phyloP scores from a whole-genome alignment of 371 early-diverging fungal genomes.

The Mucor irregularis region DNA sequence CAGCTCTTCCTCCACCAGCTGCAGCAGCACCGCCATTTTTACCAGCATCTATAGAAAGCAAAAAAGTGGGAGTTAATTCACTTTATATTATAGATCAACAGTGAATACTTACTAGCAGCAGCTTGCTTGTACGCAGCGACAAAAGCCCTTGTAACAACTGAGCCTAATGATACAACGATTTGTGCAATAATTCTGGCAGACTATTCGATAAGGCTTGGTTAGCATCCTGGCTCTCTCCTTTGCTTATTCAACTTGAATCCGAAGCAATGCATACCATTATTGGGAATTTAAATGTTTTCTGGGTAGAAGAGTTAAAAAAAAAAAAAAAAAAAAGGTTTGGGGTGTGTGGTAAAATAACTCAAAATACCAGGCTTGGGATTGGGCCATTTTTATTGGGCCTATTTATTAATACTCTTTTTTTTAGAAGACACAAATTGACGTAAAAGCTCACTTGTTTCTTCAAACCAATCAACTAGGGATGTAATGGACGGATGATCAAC shows the following conservation, averaged over 20 bases:
- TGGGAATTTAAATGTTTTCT: not conserved
- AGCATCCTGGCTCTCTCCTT: too few relatives aligned
- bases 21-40: slow-evolving; percentile 63
- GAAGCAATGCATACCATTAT: slow-evolving; percentile 4
- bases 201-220: slow-evolving; percentile 24
- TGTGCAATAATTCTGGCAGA: slow-evolving; percentile 80
- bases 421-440: not conserved
- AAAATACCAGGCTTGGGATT: slow-evolving; percentile 1
- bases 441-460: slow-evolving; percentile 11
- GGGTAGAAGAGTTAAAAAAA: not conserved
- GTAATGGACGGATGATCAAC: slow-evolving; percentile 25
- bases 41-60: slow-evolving; percentile 64
- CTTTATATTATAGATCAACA: too few relatives aligned
- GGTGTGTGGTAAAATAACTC: not conserved
- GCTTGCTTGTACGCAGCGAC: slow-evolving; percentile 94
- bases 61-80: too few relatives aligned
- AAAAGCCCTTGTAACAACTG: slow-evolving; percentile 91
- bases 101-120: slow-evolving; percentile 84
- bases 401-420: too few relatives aligned
- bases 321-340: not conserved
- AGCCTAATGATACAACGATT: slow-evolving; percentile 81
- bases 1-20: slow-evolving; percentile 32
- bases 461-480: slow-evolving; percentile 25
- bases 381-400: not conserved
- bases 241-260: too few relatives aligned